Percentiles rank a stretch among this genome's conserved stretches.
These are phyloP conservation scores for Taphrina confusa DNA, from an alignment of 1,139 yeast species.

Conservation along the genomic window DNA sequence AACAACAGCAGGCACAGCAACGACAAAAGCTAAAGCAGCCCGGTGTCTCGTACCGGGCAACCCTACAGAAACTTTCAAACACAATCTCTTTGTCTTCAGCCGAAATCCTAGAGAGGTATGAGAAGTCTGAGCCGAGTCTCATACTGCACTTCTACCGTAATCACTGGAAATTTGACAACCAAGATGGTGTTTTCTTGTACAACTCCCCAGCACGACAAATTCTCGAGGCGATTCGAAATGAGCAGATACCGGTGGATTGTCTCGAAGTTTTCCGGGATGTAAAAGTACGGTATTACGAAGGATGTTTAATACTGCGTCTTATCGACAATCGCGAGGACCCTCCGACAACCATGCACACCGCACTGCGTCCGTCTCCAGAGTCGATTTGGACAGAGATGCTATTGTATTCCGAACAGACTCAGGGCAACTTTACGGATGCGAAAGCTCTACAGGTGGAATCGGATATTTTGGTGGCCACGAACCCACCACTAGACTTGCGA, in stretches of 20 bases:
- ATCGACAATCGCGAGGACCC: slow-evolving; percentile 28
- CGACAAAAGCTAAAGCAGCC: slow-evolving; percentile 30
- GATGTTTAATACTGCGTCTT: slow-evolving; percentile 36
- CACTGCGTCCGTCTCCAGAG: slow-evolving; percentile 37
- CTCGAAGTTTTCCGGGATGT: slow-evolving; percentile 37
- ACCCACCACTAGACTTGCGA: slow-evolving; percentile 36
- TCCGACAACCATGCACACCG: slow-evolving; percentile 35
- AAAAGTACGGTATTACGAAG: slow-evolving; percentile 37
- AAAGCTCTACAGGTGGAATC: slow-evolving; percentile 36
- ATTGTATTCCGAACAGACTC: slow-evolving; percentile 33
- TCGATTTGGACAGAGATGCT: slow-evolving; percentile 38
- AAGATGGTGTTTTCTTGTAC: slow-evolving; percentile 38
- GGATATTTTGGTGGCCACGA: slow-evolving; percentile 37
- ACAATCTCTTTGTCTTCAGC: slow-evolving; percentile 19
- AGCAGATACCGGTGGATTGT: slow-evolving; percentile 38
- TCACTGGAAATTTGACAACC: slow-evolving; percentile 39
- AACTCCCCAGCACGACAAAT: slow-evolving; percentile 37
- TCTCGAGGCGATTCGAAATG: slow-evolving; percentile 36
- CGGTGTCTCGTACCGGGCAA: slow-evolving; percentile 26
- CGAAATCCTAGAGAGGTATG: slow-evolving; percentile 35
- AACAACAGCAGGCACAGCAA: slow-evolving; percentile 20
- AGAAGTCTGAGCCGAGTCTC: slow-evolving; percentile 34
- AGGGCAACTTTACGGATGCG: slow-evolving; percentile 34
- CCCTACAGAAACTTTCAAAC: slow-evolving; percentile 19
- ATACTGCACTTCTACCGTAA: slow-evolving; percentile 36